phyloP scores from a whole-genome alignment of 805 yeast species.

The Ogataea methanolica region DNA sequence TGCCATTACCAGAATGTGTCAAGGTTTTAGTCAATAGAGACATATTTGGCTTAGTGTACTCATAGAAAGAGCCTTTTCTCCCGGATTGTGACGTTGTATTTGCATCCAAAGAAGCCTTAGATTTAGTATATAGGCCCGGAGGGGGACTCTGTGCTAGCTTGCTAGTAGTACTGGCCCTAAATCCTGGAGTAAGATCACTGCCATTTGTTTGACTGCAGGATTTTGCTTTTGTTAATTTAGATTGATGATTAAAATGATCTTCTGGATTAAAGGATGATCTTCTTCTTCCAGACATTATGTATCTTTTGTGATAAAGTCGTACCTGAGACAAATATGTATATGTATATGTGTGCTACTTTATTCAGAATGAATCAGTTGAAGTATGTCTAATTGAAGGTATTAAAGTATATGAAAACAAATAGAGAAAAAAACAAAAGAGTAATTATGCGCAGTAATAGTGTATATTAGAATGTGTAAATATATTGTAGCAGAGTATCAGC shows the following conservation, averaged over 20 bases:
- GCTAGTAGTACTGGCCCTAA: too few relatives aligned
- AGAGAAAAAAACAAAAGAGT: background rate
- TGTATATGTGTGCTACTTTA: background rate
- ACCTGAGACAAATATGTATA: background rate
- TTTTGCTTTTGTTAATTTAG: background rate
- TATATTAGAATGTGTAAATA: background rate
- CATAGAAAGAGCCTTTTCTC: background rate
- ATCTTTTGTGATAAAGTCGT: background rate
- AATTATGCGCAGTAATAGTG: background rate
- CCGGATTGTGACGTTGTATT: background rate
- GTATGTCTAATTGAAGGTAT: too few relatives aligned
- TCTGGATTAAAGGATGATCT: background rate
- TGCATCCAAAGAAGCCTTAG: background rate
- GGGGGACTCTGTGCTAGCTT: background rate
- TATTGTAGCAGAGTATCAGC: background rate
- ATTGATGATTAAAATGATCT: background rate
- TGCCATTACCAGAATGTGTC: conserved; percentile 22
- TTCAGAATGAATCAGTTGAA: background rate
- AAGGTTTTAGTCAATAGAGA: conserved; percentile 12
- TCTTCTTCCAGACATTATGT: background rate
- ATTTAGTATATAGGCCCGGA: background rate
- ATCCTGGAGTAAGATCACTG: too few relatives aligned
- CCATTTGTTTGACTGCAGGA: background rate
- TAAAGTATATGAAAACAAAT: background rate
- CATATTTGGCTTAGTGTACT: background rate